A percentile compares a stretch with the other conserved stretches of the same genome.
These are phyloP conservation scores for Fraxinus pennsylvanica DNA, from an alignment of 257 asterid species.

Conservation along the genomic window DNA sequence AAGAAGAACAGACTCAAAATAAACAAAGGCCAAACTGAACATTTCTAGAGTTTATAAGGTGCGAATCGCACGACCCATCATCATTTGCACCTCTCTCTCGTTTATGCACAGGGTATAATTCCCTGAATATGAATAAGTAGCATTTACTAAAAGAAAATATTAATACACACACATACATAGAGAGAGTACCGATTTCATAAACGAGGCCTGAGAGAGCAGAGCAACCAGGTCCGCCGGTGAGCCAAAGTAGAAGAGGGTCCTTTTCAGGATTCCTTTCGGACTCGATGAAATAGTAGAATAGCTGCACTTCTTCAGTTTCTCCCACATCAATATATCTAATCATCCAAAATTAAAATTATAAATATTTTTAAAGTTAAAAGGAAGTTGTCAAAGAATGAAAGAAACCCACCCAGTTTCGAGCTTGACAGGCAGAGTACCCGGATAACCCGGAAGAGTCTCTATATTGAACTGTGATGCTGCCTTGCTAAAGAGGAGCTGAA, in stretches of 20 bases:
- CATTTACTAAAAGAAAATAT: too few species aligned
- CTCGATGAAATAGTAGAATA: slow-evolving; percentile 24
- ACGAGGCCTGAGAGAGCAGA: slow-evolving; percentile 19
- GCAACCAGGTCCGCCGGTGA: slow-evolving; percentile 30
- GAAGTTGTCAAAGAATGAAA: background rate
- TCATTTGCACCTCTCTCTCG: too few species aligned
- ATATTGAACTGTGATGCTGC: background rate
- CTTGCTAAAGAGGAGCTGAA: background rate
- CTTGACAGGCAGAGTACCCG: slow-evolving; percentile 23
- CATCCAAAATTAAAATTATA: background rate
- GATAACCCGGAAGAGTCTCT: slow-evolving; percentile 19
- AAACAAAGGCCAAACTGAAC: too few species aligned
- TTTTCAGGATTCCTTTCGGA: slow-evolving; percentile 13
- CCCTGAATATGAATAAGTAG: too few species aligned
- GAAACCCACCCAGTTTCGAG: slow-evolving; percentile 14
- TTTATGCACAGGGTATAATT: too few species aligned
- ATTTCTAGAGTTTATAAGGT: too few species aligned
- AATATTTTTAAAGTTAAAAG: background rate
- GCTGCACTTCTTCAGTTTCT: slow-evolving; percentile 21
- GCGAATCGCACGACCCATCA: too few species aligned
- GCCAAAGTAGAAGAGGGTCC: slow-evolving; percentile 28
- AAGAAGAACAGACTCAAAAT: too few species aligned
- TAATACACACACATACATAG: background rate
- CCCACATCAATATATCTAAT: slow-evolving; percentile 25
- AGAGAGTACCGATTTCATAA: slow-evolving; percentile 20